Conservation (phyloP, 139 green algal genomes). For the Chlorella sp. region DNA sequence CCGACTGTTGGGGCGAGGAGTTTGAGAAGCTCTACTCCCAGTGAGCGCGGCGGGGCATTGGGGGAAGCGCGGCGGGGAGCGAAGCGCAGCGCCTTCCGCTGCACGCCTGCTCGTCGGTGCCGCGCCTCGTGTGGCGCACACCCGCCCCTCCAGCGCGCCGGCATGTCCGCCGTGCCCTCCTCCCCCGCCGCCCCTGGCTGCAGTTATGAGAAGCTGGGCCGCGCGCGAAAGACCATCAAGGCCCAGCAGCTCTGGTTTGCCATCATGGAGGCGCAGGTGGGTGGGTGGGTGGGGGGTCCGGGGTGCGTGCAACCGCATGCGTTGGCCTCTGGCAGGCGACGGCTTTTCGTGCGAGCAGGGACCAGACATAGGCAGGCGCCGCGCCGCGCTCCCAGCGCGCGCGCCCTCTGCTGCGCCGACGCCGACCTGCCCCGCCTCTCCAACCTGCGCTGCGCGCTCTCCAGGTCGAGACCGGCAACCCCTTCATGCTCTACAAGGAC, state of each 20-base stretch:
- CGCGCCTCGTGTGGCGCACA: too few species aligned
- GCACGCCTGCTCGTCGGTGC: neutral
- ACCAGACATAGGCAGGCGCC: too few species aligned
- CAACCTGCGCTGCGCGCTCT: too few species aligned
- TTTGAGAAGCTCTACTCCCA: constrained; percentile 89
- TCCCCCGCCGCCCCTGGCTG: constrained; percentile 11
- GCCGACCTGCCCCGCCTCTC: too few species aligned
- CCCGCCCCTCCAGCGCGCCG: neutral
- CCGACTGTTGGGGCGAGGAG: constrained; percentile 93
- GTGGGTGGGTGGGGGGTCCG: too few species aligned
- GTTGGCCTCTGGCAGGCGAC: too few species aligned
- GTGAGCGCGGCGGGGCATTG: constrained; percentile 37
- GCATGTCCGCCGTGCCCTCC: neutral
- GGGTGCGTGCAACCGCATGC: too few species aligned
- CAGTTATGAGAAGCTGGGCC: constrained; percentile 79
- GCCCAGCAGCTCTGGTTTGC: constrained; percentile 99
- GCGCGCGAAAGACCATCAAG: constrained; percentile 65
- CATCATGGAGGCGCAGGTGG: constrained; percentile 93
- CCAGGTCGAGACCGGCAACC: constrained; percentile 97
- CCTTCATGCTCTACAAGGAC: constrained; percentile 99
- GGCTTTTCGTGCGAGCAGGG: too few species aligned
- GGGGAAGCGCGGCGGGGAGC: too few species aligned
- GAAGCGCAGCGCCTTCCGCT: neutral
- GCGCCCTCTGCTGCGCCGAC: too few species aligned
- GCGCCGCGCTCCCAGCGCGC: too few species aligned